A percentile compares a stretch with the other conserved stretches of the same genome.
Evolutionary conservation across 306 rosid genomes (phyloP).

Genomic region (Begonia masoniana): DNA sequence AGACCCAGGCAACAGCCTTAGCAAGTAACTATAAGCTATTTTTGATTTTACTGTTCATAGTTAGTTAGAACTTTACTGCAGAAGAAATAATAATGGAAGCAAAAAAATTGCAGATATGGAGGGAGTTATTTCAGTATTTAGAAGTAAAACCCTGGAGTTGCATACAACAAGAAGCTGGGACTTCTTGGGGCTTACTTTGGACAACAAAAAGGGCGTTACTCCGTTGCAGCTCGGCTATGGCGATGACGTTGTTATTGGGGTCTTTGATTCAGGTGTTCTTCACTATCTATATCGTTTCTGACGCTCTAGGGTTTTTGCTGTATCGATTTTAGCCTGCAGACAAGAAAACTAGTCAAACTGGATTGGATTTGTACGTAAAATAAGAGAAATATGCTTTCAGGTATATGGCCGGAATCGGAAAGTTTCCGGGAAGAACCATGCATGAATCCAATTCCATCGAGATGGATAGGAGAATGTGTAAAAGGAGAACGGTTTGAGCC

Average conservation of each 20-base stretch:
- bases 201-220: neutral
- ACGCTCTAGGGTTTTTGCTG: neutral
- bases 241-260: conserved; percentile 27
- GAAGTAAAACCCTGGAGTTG: conserved; percentile 25
- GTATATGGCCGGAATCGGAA: conserved; percentile 49
- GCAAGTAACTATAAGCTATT: conserved; percentile 19
- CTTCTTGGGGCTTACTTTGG: conserved; percentile 32
- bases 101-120: conserved; percentile 28
- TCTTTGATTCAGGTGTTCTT: conserved; percentile 39
- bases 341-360: neutral
- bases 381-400: conserved; percentile 1
- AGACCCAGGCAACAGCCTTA: conserved; percentile 35
- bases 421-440: conserved; percentile 25
- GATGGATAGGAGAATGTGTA: conserved; percentile 38
- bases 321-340: neutral
- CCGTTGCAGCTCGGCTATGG: conserved; percentile 25
- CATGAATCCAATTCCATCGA: conserved; percentile 26
- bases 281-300: neutral
- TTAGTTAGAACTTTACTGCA: neutral
- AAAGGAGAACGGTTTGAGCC: conserved; percentile 31
- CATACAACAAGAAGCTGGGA: conserved; percentile 62
- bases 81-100: neutral
- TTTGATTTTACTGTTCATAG: neutral
- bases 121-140: conserved; percentile 39
- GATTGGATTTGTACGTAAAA: too few species aligned